phyloP scores from a whole-genome alignment of 345 rosid species.

The Citrus trifoliata region DNA sequence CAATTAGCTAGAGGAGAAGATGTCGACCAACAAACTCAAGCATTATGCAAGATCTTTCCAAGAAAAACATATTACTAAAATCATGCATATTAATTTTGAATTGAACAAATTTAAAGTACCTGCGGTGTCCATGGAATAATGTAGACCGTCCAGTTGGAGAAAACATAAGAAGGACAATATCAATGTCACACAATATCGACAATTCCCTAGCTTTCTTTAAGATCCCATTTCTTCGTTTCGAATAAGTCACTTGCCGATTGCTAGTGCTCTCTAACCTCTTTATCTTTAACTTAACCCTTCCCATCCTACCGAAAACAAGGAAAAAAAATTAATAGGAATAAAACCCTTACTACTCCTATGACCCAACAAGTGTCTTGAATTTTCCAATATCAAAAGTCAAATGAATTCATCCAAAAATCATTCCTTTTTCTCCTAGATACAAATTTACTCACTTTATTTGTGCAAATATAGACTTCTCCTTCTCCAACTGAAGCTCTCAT shows the following conservation, averaged over 20 bases:
- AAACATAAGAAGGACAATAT: conserved; percentile 82
- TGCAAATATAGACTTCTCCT: conserved; percentile 14
- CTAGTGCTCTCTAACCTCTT: conserved; percentile 76
- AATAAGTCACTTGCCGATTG: conserved; percentile 75
- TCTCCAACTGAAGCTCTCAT: conserved; percentile 31
- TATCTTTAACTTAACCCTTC: conserved; percentile 84
- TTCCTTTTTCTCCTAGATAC: not conserved
- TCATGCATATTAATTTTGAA: not conserved
- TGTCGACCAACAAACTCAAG: not conserved
- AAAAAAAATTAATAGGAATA: not conserved
- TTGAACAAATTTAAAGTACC: conserved; percentile 33
- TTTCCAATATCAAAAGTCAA: not conserved
- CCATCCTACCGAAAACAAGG: conserved; percentile 46
- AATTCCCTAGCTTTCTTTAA: conserved; percentile 90
- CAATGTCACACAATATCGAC: conserved; percentile 81
- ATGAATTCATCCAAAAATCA: not conserved
- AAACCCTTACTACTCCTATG: not conserved
- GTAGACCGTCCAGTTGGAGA: conserved; percentile 62
- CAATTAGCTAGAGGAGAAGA: not conserved
- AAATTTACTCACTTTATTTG: conserved; percentile 27
- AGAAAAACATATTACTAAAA: not conserved
- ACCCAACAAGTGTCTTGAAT: not conserved
- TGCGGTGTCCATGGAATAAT: conserved; percentile 66
- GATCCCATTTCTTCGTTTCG: conserved; percentile 80
- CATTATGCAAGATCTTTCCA: not conserved